Conservation (phyloP, 2,329 filamentous ascomycete species). For the Gnomoniopsis sp. region DNA sequence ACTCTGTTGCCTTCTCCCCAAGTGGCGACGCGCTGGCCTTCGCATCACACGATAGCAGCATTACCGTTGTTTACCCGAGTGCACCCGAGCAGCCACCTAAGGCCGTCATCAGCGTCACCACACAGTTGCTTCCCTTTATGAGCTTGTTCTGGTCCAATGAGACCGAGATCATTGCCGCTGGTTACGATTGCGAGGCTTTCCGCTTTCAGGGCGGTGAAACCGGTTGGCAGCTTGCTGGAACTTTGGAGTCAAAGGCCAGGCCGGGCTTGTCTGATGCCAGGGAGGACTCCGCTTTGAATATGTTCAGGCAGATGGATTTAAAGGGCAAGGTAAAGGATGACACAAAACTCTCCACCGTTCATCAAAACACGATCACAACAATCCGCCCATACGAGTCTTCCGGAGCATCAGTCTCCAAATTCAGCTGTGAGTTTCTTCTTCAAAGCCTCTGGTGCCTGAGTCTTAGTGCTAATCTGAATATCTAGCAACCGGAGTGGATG, state of each 20-base stretch:
- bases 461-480: conserved; percentile 25
- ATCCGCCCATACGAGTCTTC: conserved; percentile 71
- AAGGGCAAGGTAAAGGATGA: conserved; percentile 91
- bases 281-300: conserved; percentile 93
- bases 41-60: conserved; percentile 89
- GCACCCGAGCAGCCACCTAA: conserved; percentile 85
- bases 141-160: conserved; percentile 91
- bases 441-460: conserved; percentile 14
- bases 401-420: conserved; percentile 66
- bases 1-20: conserved; percentile 89
- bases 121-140: conserved; percentile 87
- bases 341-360: conserved; percentile 89
- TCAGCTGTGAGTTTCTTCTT: conserved; percentile 69
- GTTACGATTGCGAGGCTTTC: conserved; percentile 87
- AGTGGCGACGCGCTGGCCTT: conserved; percentile 92
- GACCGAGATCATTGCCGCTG: conserved; percentile 90
- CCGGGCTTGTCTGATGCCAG: conserved; percentile 59
- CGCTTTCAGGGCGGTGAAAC: conserved; percentile 74
- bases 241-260: conserved; percentile 71
- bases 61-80: conserved; percentile 93
- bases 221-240: conserved; percentile 82
- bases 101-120: conserved; percentile 86
- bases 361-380: conserved; percentile 93
- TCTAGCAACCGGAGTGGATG: conserved; percentile 77
- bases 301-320: conserved; percentile 98